Evolutionary conservation across 129 eudicot species (phyloP).

Genomic region (carrot (Daucus carota)): DH1_v3.0 NC_030385.2:9067001-9067500

Average conservation of each 20-base stretch:
- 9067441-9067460: constrained; percentile 75
- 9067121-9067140: constrained; percentile 60
- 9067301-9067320: constrained; percentile 65
- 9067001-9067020: constrained; percentile 60
- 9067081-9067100: constrained; percentile 68
- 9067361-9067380: neutral
- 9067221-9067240: neutral
- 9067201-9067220: neutral
- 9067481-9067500: neutral
- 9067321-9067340: too few species aligned
- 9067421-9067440: constrained; percentile 59
- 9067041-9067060: constrained; percentile 81
- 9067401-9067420: constrained; percentile 76
- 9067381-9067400: neutral
- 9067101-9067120: constrained; percentile 62
- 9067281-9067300: constrained; percentile 91
- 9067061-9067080: constrained; percentile 48
- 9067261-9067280: constrained; percentile 79
- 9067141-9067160: constrained; percentile 60
- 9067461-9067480: constrained; percentile 34
- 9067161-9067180: neutral
- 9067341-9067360: neutral
- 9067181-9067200: neutral
- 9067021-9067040: constrained; percentile 74
- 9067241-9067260: constrained; percentile 87